Conservation (phyloP, 2,329 filamentous ascomycete species). For the Penicillium sclerotiorum region DNA sequence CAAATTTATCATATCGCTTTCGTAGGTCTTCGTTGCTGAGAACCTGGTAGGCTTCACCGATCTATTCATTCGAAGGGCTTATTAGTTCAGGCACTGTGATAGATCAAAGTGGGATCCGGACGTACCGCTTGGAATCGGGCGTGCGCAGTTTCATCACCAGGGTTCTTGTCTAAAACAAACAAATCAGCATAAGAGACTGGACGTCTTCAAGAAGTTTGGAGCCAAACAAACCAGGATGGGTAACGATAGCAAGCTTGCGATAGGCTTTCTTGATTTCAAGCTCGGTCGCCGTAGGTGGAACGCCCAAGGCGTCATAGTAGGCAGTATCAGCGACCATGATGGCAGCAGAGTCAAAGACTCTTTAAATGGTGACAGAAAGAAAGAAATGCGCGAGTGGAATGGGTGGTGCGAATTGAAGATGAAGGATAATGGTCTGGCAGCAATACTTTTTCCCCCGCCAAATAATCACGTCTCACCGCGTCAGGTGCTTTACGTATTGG, state of each 20-base stretch:
- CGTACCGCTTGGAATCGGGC: slow-evolving; percentile 86
- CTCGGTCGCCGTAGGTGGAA: slow-evolving; percentile 80
- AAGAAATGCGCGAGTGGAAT: background rate
- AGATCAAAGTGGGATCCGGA: slow-evolving; percentile 1
- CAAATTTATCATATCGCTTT: slow-evolving; percentile 93
- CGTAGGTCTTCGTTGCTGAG: slow-evolving; percentile 85
- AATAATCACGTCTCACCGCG: background rate
- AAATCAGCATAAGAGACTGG: background rate
- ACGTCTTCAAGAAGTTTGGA: background rate
- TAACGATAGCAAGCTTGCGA: slow-evolving; percentile 88
- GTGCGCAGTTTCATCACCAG: slow-evolving; percentile 89
- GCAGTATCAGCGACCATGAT: slow-evolving; percentile 82
- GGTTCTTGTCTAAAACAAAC: slow-evolving; percentile 79
- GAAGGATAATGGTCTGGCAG: background rate
- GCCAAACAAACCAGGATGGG: slow-evolving; percentile 71
- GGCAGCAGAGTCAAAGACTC: slow-evolving; percentile 8
- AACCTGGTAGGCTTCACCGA: slow-evolving; percentile 73
- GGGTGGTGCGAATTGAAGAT: background rate
- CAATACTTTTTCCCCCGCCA: slow-evolving; percentile 2
- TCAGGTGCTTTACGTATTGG: background rate
- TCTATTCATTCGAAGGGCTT: slow-evolving; percentile 42
- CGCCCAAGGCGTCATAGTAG: slow-evolving; percentile 86
- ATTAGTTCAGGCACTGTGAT: slow-evolving; percentile 9
- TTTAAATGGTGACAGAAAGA: background rate
- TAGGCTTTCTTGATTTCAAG: slow-evolving; percentile 98